Base-by-base conservation (phyloP, 1,284 basidiomycete species). In the Stereum hirsutum region DNA sequence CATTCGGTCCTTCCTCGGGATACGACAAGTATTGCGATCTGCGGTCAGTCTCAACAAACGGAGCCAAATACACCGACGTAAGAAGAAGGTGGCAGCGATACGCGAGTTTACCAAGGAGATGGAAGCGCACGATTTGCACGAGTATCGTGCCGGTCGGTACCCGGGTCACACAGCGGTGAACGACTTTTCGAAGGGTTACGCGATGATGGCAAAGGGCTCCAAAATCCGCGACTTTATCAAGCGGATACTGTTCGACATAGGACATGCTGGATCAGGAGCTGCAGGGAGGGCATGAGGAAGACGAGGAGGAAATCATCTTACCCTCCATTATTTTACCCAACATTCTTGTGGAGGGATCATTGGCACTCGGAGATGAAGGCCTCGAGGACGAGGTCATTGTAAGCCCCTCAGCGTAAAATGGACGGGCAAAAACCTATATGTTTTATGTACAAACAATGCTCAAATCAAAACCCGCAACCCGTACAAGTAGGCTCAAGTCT, bases 1-100 rank as follows among this genome's bases (percentile, higher is more conserved):
- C 31, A 40, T 46, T 19, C 41, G 45, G 11, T 31, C 44, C 15
- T 47, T 41, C 17, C 24, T 46, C 4, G 37, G 34, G 14, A 20
- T 30, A 10, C 46, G 39, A 15, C 23, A 31, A 24, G 41, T 34
- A 25, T 23, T 46, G 34, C 36, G 32, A 28, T 23, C 26, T 14
- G 31, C 27, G 5, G 28, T 28, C 1, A 30, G 43, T 6, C 25
- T 47, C 3, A 28, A 39, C n/a, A 14, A 25, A 2, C 40, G 42
- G 19, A 19, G 28, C 7, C 42, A 35, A 5, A 19, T 15, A 20
- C 43, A 47, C 25, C 14, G 6, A 0, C 30, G 8, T 4, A 39
- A 36, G 21, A 44, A 47, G 27, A 30, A 31, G n/a, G 15, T 11
- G 27, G 39, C 39, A 17, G 39, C 39, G 3, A 7, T 28, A 8